These are phyloP conservation scores for Parsonsia alboflavescens DNA, from an alignment of 257 asterid genomes.

Conservation along the genomic window DNA sequence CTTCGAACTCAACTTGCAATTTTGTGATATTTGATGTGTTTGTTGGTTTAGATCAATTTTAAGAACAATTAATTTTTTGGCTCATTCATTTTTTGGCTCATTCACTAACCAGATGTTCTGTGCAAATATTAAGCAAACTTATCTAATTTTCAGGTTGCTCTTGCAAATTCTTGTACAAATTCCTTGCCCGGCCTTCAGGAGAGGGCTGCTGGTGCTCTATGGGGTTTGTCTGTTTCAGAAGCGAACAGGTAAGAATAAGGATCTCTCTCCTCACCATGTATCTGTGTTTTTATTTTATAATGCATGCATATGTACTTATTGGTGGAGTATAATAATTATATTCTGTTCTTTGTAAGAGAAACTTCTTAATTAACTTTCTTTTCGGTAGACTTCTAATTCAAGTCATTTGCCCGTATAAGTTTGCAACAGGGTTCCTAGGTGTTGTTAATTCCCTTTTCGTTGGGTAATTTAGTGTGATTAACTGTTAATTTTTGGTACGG, in stretches of 20 bases:
- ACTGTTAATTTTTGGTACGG: background rate
- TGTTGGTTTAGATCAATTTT: background rate
- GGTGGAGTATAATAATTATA: background rate
- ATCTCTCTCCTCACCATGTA: background rate
- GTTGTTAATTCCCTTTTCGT: background rate
- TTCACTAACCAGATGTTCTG: background rate
- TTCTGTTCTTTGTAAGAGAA: background rate
- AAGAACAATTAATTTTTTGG: background rate
- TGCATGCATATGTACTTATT: background rate
- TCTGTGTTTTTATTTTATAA: background rate
- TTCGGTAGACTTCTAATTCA: background rate
- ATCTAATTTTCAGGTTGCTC: conserved; percentile 32
- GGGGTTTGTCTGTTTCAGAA: conserved; percentile 57
- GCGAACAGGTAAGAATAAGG: conserved; percentile 56
- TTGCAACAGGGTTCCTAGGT: background rate
- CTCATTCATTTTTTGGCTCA: background rate
- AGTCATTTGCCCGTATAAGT: background rate
- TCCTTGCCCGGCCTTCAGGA: conserved; percentile 46
- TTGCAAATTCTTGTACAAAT: conserved; percentile 44
- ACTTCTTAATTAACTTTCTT: background rate
- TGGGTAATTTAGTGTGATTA: background rate
- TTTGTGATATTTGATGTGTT: background rate
- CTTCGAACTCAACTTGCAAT: background rate
- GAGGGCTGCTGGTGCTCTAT: conserved; percentile 53
- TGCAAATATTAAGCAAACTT: conserved; percentile 9